Evolutionary conservation across 768 basidiomycete genomes (phyloP), one percentile per base, ranked within the genome.

Genomic region (Daedalea quercina): DNA sequence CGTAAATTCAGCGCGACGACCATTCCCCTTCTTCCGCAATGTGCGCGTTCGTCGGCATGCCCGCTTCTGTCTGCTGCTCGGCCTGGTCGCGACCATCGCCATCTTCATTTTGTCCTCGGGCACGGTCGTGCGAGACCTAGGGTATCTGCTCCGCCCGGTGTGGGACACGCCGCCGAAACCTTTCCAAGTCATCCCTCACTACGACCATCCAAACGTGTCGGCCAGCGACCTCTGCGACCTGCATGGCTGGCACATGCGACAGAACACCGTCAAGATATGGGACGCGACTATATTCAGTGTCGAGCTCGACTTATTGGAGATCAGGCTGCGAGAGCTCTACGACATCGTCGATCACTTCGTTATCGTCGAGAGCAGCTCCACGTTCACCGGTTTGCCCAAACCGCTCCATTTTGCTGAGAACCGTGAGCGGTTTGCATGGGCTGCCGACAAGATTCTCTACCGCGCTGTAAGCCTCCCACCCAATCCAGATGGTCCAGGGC

Each of bases 241-340:
- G 12, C 83, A 85, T 55, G 76, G 77, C 20, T 85, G 81, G 80
- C 54, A 65, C n/a, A 50, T 64, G 50, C 70, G 80, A 42, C 55
- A 59, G 37, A 44, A 54, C 26, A 13, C 26, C 13, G 63, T 59
- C 42, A 66, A 68, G 26, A 59, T 79, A 43, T 76, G 75, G 67
- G 82, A 84, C 58, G 79, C 81, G 3, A 74, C 83, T 41, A 68
- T 85, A 50, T 77, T 84, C 72, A 79, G 76, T 70, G 80, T 74
- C 54, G 82, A 85, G 60, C 67, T 84, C 28, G 84, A 84, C 60
- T 67, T 85, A 24, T 63, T 84, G 46, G 82, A 84, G 63, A 76
- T 84, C 50, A 76, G 84, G 20, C 66, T 84, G 68, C 69, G 81
- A 65, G 84, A 85, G 64, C 72, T 84, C 47, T 74, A 76, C 52